Conservation (phyloP, 176 grass and related monocot genomes). For the Aegilops bicornis region DNA sequence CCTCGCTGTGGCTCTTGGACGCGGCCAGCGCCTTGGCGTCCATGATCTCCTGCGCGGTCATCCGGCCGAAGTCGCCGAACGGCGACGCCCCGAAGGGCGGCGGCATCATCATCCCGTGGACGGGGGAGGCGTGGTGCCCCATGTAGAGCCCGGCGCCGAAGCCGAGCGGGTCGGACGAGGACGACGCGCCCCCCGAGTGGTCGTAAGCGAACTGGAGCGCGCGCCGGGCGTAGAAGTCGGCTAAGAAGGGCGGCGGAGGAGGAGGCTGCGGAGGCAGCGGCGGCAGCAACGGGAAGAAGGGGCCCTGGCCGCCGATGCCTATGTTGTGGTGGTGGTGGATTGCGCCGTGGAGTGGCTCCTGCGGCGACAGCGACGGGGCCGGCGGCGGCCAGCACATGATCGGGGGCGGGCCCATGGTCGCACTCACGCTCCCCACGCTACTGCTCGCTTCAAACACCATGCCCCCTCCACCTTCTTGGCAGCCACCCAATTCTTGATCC, state of each 20-base stretch:
- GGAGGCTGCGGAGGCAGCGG: slow-evolving; percentile 51
- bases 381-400: slow-evolving; percentile 36
- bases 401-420: slow-evolving; percentile 46
- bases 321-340: slow-evolving; percentile 38
- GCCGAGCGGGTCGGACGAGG: slow-evolving; percentile 79
- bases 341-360: slow-evolving; percentile 14
- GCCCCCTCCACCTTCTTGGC: slow-evolving; percentile 34
- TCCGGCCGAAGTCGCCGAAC: slow-evolving; percentile 59
- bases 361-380: slow-evolving; percentile 3
- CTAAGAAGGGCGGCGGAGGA: slow-evolving; percentile 51
- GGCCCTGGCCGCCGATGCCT: slow-evolving; percentile 18
- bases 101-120: slow-evolving; percentile 55
- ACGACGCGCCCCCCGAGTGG: slow-evolving; percentile 43
- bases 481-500: slow-evolving; percentile 30
- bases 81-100: slow-evolving; percentile 49
- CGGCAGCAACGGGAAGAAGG: slow-evolving; percentile 61
- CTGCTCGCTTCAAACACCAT: slow-evolving; percentile 56
- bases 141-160: slow-evolving; percentile 72
- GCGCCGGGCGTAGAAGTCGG: slow-evolving; percentile 75
- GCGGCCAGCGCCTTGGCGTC: slow-evolving; percentile 96
- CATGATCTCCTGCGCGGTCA: slow-evolving; percentile 79
- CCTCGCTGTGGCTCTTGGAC: slow-evolving; percentile 99
- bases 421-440: slow-evolving; percentile 58
- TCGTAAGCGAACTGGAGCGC: slow-evolving; percentile 84
- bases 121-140: slow-evolving; percentile 35